Conservation (phyloP, 192 early-diverging fungal genomes). For the Coemansia sp. region DNA sequence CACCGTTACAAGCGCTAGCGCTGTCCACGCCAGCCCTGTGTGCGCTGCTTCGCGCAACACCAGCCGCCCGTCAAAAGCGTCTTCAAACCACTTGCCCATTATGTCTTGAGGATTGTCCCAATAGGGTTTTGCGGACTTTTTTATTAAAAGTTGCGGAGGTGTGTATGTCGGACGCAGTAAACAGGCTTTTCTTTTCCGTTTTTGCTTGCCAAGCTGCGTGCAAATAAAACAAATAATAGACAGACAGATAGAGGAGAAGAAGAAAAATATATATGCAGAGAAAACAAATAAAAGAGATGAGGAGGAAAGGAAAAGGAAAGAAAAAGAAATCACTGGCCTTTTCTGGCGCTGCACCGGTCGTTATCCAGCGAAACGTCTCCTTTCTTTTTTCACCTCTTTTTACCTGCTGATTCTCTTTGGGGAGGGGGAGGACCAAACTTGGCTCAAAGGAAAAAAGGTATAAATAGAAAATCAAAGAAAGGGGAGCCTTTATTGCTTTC, state of each 20-base stretch:
- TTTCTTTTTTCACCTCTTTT: background rate
- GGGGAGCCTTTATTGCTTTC: too few species aligned
- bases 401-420: background rate
- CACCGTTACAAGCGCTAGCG: conserved; percentile 15
- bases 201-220: too few species aligned
- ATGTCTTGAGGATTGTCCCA: background rate
- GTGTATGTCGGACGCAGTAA: too few species aligned
- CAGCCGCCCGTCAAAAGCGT: background rate
- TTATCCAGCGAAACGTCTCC: too few species aligned
- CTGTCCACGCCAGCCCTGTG: conserved; percentile 1
- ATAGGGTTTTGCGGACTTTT: conserved; percentile 2
- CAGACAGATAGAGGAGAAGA: background rate
- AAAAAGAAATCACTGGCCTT: background rate
- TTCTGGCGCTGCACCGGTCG: too few species aligned
- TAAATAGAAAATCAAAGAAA: background rate
- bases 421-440: background rate
- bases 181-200: too few species aligned
- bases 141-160: too few species aligned
- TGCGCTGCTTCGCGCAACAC: conserved; percentile 17
- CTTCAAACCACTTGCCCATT: background rate
- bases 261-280: background rate
- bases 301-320: background rate
- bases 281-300: background rate
- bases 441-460: background rate
- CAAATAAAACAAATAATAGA: background rate